phyloP scores from a whole-genome alignment of 306 rosid genomes.

The barrel medic (Medicago truncatula) region MtrunA17r5.0-ANR NC_053046.1:16183501-16184000 shows the following conservation, averaged over 20 bases:
- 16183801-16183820: too few relatives aligned
- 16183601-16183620: neutral
- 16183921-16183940: neutral
- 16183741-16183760: too few relatives aligned
- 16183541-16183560: neutral
- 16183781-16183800: too few relatives aligned
- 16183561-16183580: neutral
- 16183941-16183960: neutral
- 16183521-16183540: slow-evolving; percentile 34
- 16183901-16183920: neutral
- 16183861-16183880: neutral
- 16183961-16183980: neutral
- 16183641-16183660: too few relatives aligned
- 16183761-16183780: too few relatives aligned
- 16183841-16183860: neutral
- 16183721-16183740: too few relatives aligned
- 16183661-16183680: too few relatives aligned
- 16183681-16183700: too few relatives aligned
- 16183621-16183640: too few relatives aligned
- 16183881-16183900: neutral
- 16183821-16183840: neutral
- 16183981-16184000: neutral
- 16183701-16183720: too few relatives aligned
- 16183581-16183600: neutral
- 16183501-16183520: slow-evolving; percentile 47